Evolutionary conservation across 2,329 filamentous ascomycete genomes (phyloP).

Genomic region (Claviceps sp.): DNA sequence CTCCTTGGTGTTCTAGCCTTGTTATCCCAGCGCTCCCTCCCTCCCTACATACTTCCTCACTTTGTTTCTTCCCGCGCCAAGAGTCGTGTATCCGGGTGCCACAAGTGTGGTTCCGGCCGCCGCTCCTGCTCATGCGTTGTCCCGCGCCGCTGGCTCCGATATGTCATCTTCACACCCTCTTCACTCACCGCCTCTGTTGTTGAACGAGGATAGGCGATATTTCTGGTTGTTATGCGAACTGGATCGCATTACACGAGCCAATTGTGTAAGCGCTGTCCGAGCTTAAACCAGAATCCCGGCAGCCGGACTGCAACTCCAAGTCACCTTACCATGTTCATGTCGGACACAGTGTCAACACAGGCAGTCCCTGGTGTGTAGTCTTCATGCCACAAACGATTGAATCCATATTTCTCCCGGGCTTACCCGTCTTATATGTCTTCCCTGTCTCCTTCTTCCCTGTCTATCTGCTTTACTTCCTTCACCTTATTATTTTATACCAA

Average conservation of each 20-base stretch:
- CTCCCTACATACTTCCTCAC: background rate
- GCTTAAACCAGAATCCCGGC: background rate
- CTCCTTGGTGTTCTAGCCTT: conserved; percentile 2
- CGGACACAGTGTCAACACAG: background rate
- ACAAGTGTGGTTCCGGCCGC: conserved; percentile 1
- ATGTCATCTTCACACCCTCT: conserved; percentile 7
- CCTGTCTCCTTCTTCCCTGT: background rate
- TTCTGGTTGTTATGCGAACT: conserved; percentile 3
- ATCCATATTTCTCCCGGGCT: background rate
- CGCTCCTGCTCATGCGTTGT: conserved; percentile 2
- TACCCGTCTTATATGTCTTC: background rate
- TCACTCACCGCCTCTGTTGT: conserved; percentile 6
- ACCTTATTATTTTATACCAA: background rate
- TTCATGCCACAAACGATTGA: background rate
- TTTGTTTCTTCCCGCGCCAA: background rate
- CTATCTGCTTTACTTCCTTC: background rate
- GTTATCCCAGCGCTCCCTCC: conserved; percentile 2
- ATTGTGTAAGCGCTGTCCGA: background rate
- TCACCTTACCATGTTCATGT: conserved; percentile 2
- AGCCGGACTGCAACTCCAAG: background rate
- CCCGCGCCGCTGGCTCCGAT: conserved; percentile 3
- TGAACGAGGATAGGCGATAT: background rate
- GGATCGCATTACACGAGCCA: background rate
- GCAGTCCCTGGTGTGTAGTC: background rate
- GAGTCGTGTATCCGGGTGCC: conserved; percentile 1